A percentile compares a stretch with the other conserved stretches of the same genome.
Conservation (phyloP, 495 filamentous ascomycete genomes). For the Umbilicaria muhlenbergii region DNA sequence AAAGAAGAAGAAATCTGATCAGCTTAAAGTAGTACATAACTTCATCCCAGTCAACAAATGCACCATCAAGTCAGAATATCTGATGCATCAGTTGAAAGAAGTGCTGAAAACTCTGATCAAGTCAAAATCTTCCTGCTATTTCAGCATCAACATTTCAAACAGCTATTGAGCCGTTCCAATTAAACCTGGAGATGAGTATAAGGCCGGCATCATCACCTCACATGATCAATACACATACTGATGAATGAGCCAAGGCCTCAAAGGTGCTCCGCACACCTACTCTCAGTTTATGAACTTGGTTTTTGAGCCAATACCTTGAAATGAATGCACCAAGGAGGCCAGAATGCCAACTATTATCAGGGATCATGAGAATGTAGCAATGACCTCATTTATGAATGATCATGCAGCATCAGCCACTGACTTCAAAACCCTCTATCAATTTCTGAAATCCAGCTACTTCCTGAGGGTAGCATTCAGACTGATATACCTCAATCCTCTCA, state of each 20-base stretch:
- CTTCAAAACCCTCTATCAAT: no score
- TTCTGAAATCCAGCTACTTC: no score
- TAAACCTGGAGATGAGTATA: not conserved
- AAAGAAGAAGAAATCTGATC: conserved; percentile 1
- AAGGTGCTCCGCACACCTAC: conserved; percentile 1
- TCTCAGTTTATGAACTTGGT: conserved; percentile 2
- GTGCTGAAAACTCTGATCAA: conserved; percentile 1
- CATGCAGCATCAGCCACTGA: no score
- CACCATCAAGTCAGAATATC: conserved; percentile 7
- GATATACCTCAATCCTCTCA: no score
- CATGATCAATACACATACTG: no score
- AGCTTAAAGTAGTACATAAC: not conserved
- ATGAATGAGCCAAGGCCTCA: conserved; percentile 1
- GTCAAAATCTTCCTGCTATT: not conserved
- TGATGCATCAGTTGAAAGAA: conserved; percentile 5
- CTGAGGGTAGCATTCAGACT: no score
- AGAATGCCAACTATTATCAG: no score
- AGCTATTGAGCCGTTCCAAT: conserved; percentile 1
- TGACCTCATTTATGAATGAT: no score
- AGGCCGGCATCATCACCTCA: no score
- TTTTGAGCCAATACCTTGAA: not conserved
- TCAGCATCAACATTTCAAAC: not conserved
- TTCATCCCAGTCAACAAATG: conserved; percentile 4
- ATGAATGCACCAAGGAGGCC: no score
- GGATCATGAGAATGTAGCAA: no score